These are phyloP conservation scores for Arthroderma sp. DNA, from an alignment of 2,329 filamentous ascomycete genomes.

Conservation along the genomic window DNA sequence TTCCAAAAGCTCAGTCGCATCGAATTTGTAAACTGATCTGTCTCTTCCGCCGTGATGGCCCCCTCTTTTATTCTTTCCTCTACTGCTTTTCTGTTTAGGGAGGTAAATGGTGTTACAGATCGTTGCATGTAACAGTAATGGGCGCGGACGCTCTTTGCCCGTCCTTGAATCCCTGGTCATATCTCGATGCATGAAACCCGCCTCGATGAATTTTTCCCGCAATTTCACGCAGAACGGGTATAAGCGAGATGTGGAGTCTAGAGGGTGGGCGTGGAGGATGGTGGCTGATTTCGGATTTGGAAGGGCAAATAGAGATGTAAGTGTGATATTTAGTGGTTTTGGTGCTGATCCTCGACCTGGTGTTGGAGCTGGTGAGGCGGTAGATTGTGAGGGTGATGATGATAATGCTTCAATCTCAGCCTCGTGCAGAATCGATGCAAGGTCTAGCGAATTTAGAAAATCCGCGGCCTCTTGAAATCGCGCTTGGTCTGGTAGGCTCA, in stretches of 20 bases:
- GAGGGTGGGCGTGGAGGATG: constrained; percentile 27
- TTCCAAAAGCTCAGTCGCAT: constrained; percentile 22
- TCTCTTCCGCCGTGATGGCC: constrained; percentile 5
- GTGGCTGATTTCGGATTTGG: constrained; percentile 24
- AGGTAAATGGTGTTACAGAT: constrained; percentile 73
- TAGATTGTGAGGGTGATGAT: background rate
- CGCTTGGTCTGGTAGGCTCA: constrained; percentile 51
- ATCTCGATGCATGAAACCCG: constrained; percentile 25
- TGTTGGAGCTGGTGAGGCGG: background rate
- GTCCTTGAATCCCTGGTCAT: constrained; percentile 6
- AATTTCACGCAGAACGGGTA: constrained; percentile 30
- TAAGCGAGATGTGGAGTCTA: constrained; percentile 27
- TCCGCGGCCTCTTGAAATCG: constrained; percentile 34
- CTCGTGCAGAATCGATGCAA: constrained; percentile 25
- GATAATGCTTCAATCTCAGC: constrained; percentile 23
- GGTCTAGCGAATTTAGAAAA: constrained; percentile 34
- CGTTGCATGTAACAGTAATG: constrained; percentile 69
- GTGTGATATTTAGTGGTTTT: constrained; percentile 29
- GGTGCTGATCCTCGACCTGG: background rate
- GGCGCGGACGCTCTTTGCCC: constrained; percentile 28
- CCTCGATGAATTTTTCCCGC: constrained; percentile 30
- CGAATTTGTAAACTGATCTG: constrained; percentile 34
- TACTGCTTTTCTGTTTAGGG: constrained; percentile 1
- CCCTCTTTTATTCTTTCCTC: background rate
- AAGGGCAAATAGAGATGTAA: constrained; percentile 30